phyloP scores from a whole-genome alignment of 1,284 basidiomycete species.

The Ganoderma boninense region DNA sequence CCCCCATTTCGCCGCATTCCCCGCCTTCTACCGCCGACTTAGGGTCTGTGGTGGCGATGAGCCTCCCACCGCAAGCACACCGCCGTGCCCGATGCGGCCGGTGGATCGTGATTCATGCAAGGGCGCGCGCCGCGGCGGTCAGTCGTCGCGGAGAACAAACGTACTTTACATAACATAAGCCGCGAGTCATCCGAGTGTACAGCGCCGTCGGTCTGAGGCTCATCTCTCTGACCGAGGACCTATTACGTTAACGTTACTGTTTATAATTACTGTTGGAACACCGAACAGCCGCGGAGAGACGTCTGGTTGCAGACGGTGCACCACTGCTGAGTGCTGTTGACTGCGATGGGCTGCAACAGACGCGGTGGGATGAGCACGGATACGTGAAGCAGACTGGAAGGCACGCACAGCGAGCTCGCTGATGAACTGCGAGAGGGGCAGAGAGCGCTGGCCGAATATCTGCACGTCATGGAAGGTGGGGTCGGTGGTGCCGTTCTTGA shows the following conservation, averaged over 20 bases:
- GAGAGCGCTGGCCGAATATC: constrained; percentile 24
- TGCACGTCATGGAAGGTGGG: constrained; percentile 32
- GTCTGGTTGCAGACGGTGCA: constrained; percentile 43
- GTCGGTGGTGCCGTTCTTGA: constrained; percentile 58
- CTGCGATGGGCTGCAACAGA: constrained; percentile 36
- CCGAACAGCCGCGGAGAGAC: constrained; percentile 22
- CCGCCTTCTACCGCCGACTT: background rate
- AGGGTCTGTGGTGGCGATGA: constrained; percentile 1
- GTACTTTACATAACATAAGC: background rate
- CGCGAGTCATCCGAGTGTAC: background rate
- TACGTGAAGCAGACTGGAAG: background rate
- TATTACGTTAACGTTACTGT: too few species aligned
- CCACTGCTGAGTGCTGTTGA: constrained; percentile 47
- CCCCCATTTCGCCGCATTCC: background rate
- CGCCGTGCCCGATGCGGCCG: background rate
- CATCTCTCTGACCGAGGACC: background rate
- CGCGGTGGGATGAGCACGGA: background rate
- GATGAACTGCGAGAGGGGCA: constrained; percentile 46
- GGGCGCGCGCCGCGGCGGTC: too few species aligned
- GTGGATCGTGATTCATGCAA: background rate
- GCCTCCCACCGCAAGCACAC: too few species aligned
- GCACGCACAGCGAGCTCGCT: constrained; percentile 43
- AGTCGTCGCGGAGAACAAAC: background rate
- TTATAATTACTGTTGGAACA: constrained; percentile 9
- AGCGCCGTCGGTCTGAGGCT: background rate